These are phyloP conservation scores for Moesziomyces parantarcticus DNA, from an alignment of 1,284 basidiomycete species.

Conservation along the genomic window DNA sequence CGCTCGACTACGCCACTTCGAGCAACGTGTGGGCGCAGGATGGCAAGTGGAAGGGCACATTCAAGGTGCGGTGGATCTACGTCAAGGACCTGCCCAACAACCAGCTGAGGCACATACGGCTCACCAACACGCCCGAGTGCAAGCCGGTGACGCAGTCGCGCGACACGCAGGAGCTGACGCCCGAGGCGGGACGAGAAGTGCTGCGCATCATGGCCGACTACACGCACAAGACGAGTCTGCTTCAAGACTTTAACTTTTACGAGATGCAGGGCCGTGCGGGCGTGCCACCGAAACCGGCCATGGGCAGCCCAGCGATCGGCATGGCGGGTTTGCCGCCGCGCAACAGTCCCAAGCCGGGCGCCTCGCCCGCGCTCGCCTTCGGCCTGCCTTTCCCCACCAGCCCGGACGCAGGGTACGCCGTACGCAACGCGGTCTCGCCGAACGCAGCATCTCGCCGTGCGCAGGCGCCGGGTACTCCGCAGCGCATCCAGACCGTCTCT, in stretches of 20 bases:
- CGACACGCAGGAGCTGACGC: slow-evolving; percentile 65
- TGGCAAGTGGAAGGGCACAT: slow-evolving; percentile 66
- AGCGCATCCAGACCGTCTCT: slow-evolving; percentile 13
- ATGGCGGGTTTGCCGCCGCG: slow-evolving; percentile 15
- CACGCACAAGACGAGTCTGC: slow-evolving; percentile 45
- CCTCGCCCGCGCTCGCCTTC: slow-evolving; percentile 17
- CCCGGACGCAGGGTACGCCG: background rate
- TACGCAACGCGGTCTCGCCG: slow-evolving; percentile 9
- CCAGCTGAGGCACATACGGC: slow-evolving; percentile 59
- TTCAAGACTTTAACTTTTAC: slow-evolving; percentile 57
- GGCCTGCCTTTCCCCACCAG: slow-evolving; percentile 14
- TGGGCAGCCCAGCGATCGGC: slow-evolving; percentile 17
- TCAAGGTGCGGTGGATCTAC: slow-evolving; percentile 66
- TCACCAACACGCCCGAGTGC: slow-evolving; percentile 60
- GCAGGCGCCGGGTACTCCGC: slow-evolving; percentile 6
- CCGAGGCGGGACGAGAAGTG: slow-evolving; percentile 53
- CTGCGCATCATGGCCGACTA: slow-evolving; percentile 60
- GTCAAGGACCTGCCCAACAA: slow-evolving; percentile 65
- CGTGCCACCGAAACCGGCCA: background rate
- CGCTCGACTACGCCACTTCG: slow-evolving; percentile 61
- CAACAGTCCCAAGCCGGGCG: slow-evolving; percentile 22
- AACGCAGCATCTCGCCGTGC: slow-evolving; percentile 15
- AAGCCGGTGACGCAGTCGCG: slow-evolving; percentile 65
- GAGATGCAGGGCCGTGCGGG: slow-evolving; percentile 45
- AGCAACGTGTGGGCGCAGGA: slow-evolving; percentile 66